A percentile compares a stretch with the other conserved stretches of the same genome.
Conservation (phyloP, 805 yeast genomes). For the Candida ficus region DNA sequence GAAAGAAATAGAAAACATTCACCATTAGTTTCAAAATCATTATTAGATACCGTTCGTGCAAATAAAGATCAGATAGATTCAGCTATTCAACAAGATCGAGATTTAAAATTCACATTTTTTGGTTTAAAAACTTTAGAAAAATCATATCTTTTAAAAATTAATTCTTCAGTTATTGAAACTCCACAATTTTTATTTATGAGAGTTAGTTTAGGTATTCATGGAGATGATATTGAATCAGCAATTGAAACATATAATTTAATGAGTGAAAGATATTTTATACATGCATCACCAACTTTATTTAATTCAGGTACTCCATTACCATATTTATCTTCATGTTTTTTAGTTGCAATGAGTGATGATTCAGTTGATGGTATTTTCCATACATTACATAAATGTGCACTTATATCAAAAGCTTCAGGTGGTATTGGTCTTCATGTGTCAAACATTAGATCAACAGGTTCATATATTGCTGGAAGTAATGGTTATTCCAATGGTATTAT, state of each 20-base stretch:
- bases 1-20: conserved; percentile 67
- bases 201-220: conserved; percentile 90
- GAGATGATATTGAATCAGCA: conserved; percentile 55
- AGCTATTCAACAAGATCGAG: conserved; percentile 73
- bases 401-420: conserved; percentile 92
- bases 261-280: conserved; percentile 85
- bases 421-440: conserved; percentile 91
- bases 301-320: conserved; percentile 88
- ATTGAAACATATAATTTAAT: conserved; percentile 82
- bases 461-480: conserved; percentile 87
- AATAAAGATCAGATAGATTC: conserved; percentile 65
- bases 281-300: conserved; percentile 95
- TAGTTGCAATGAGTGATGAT: conserved; percentile 87
- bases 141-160: conserved; percentile 67
- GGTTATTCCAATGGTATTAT: conserved; percentile 90
- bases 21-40: conserved; percentile 57
- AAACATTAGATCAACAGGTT: conserved; percentile 84
- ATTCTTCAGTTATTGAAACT: conserved; percentile 71
- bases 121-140: conserved; percentile 89
- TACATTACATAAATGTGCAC: conserved; percentile 81
- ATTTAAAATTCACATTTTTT: conserved; percentile 72
- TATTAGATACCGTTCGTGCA: conserved; percentile 55
- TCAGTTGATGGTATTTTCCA: conserved; percentile 94
- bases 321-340: conserved; percentile 87
- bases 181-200: conserved; percentile 91